These are phyloP conservation scores for Coemansia sp. DNA, from an alignment of 192 early-diverging fungal genomes.

Conservation along the genomic window DNA sequence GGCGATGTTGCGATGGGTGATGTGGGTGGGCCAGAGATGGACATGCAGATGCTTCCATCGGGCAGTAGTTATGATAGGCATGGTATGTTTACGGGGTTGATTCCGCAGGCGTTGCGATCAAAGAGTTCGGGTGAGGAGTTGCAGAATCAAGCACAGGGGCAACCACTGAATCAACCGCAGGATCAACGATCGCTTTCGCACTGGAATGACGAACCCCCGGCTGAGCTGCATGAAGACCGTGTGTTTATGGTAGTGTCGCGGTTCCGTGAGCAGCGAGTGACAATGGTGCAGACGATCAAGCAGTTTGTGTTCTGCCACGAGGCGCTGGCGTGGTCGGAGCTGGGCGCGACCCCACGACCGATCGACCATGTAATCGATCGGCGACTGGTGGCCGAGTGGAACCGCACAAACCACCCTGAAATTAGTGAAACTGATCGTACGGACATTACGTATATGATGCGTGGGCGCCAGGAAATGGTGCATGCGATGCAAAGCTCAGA, in stretches of 20 bases:
- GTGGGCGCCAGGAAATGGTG: conserved; percentile 48
- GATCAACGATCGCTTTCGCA: conserved; percentile 22
- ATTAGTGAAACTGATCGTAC: conserved; percentile 27
- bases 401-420: conserved; percentile 30
- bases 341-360: conserved; percentile 39
- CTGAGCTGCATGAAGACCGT: conserved; percentile 55
- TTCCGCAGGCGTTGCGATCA: conserved; percentile 42
- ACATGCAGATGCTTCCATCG: neutral
- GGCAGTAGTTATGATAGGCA: conserved; percentile 7
- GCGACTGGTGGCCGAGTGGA: conserved; percentile 53
- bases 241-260: conserved; percentile 62
- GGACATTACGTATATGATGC: conserved; percentile 46
- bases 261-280: conserved; percentile 75
- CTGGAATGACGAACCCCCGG: conserved; percentile 30
- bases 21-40: neutral
- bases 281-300: conserved; percentile 77
- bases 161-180: conserved; percentile 12
- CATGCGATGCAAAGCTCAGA: conserved; percentile 37
- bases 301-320: conserved; percentile 89
- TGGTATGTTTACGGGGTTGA: conserved; percentile 23
- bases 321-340: conserved; percentile 61
- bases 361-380: conserved; percentile 43
- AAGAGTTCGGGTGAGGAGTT: conserved; percentile 17
- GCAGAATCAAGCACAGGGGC: neutral
- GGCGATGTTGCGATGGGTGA: conserved; percentile 25